These are phyloP conservation scores for Teunomyces kruisii DNA, from an alignment of 805 yeast genomes.

Conservation along the genomic window DNA sequence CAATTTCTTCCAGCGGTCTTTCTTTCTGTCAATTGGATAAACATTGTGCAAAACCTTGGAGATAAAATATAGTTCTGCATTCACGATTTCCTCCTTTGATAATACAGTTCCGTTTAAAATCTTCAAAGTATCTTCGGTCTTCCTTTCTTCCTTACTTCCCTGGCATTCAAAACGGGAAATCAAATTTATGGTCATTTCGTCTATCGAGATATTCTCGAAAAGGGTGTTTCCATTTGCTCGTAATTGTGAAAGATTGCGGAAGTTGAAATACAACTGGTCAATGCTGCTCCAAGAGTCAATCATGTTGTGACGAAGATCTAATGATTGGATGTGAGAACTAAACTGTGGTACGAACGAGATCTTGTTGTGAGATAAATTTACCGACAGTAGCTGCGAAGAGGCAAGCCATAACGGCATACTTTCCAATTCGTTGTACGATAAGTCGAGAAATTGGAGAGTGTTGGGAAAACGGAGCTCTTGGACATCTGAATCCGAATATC, in stretches of 20 bases:
- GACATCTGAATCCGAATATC: slow-evolving; percentile 19
- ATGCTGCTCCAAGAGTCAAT: slow-evolving; percentile 49
- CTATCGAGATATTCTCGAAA: slow-evolving; percentile 24
- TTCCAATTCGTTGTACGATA: slow-evolving; percentile 37
- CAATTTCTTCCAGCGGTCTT: slow-evolving; percentile 45
- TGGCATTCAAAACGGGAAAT: slow-evolving; percentile 46
- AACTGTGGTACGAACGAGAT: slow-evolving; percentile 16
- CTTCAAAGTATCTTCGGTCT: slow-evolving; percentile 20
- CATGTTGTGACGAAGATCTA: slow-evolving; percentile 56
- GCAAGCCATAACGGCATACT: slow-evolving; percentile 22
- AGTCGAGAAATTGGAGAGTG: slow-evolving; percentile 11
- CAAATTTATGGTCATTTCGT: slow-evolving; percentile 34
- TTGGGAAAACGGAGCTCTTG: slow-evolving; percentile 6
- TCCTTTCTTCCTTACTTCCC: not conserved
- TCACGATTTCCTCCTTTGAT: slow-evolving; percentile 46
- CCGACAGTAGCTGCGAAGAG: not conserved
- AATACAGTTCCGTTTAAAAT: slow-evolving; percentile 61
- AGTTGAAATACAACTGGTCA: slow-evolving; percentile 37
- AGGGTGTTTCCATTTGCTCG: slow-evolving; percentile 57
- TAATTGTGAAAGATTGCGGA: slow-evolving; percentile 47
- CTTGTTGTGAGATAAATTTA: slow-evolving; percentile 39
- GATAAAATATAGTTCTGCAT: slow-evolving; percentile 69
- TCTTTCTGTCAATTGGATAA: slow-evolving; percentile 14
- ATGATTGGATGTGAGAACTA: not conserved
- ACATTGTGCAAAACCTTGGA: slow-evolving; percentile 39